Percentiles rank a stretch among this genome's conserved stretches.
Evolutionary conservation across 2,329 filamentous ascomycete species (phyloP).

Genomic region (Amauroascus niger): DNA sequence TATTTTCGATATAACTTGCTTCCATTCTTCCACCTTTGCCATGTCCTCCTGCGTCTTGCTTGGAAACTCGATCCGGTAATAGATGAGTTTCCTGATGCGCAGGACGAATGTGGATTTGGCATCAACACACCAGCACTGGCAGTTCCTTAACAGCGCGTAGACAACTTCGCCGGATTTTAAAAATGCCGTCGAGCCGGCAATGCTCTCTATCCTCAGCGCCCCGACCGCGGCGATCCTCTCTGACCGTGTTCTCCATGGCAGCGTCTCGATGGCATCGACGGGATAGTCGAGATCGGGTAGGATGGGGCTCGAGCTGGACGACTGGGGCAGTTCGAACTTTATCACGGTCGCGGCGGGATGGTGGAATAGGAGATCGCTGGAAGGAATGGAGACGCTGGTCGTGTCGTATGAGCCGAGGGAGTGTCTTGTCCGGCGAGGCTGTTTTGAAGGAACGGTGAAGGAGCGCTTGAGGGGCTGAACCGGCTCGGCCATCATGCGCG

Average conservation of each 20-base stretch:
- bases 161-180: constrained; percentile 74
- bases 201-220: constrained; percentile 71
- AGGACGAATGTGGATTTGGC: constrained; percentile 77
- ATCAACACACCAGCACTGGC: constrained; percentile 89
- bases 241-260: constrained; percentile 64
- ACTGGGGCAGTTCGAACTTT: constrained; percentile 44
- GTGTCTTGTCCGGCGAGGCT: constrained; percentile 23
- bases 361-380: constrained; percentile 51
- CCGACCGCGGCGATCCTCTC: constrained; percentile 78
- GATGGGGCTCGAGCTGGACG: constrained; percentile 32
- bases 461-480: constrained; percentile 13
- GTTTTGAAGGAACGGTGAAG: constrained; percentile 30
- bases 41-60: constrained; percentile 54
- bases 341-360: constrained; percentile 65
- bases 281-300: constrained; percentile 40
- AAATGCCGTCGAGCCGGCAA: constrained; percentile 77
- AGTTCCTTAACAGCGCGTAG: constrained; percentile 78
- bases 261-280: constrained; percentile 49
- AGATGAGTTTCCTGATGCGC: constrained; percentile 70
- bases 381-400: constrained; percentile 22
- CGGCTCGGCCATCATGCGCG: constrained; percentile 9
- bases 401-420: constrained; percentile 14
- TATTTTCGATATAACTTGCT: constrained; percentile 59
- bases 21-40: constrained; percentile 55
- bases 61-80: constrained; percentile 83